Evolutionary conservation across 2,329 filamentous ascomycete species (phyloP).

Genomic region (Colletotrichum acutatum): DNA sequence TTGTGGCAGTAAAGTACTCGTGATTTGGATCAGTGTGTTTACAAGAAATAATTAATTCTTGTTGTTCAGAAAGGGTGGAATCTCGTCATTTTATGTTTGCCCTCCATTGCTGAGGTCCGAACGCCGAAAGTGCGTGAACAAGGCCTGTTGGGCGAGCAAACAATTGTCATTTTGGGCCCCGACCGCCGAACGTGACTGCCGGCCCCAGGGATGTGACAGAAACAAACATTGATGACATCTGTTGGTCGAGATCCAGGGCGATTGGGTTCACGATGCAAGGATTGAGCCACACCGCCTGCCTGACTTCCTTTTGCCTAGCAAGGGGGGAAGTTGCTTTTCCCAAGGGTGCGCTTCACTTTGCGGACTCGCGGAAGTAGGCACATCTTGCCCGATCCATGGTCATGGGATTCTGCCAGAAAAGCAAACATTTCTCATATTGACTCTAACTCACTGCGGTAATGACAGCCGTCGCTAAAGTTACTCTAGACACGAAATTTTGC

Average conservation of each 20-base stretch:
- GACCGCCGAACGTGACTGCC: not conserved
- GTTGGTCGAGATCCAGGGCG: not conserved
- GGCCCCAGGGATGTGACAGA: not conserved
- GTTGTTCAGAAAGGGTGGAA: not conserved
- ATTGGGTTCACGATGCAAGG: not conserved
- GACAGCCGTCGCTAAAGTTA: not conserved
- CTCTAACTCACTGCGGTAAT: not conserved
- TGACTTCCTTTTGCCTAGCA: not conserved
- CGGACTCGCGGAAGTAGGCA: not conserved
- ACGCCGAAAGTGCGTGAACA: not conserved
- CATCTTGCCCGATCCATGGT: not conserved
- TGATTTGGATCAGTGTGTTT: not conserved
- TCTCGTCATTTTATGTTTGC: not conserved
- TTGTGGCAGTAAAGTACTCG: not conserved
- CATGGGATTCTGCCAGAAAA: not conserved
- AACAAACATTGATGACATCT: not conserved
- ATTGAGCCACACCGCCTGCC: not conserved
- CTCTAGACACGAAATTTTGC: not conserved
- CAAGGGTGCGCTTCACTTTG: not conserved
- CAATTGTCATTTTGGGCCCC: not conserved
- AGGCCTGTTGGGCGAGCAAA: not conserved
- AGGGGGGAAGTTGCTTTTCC: not conserved
- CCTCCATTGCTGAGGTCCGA: not conserved
- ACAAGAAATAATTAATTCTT: not conserved
- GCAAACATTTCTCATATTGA: not conserved